Evolutionary conservation across 768 basidiomycete genomes (phyloP), one percentile per base, ranked within the genome.

Genomic region (Crassisporium funariophilum): DNA sequence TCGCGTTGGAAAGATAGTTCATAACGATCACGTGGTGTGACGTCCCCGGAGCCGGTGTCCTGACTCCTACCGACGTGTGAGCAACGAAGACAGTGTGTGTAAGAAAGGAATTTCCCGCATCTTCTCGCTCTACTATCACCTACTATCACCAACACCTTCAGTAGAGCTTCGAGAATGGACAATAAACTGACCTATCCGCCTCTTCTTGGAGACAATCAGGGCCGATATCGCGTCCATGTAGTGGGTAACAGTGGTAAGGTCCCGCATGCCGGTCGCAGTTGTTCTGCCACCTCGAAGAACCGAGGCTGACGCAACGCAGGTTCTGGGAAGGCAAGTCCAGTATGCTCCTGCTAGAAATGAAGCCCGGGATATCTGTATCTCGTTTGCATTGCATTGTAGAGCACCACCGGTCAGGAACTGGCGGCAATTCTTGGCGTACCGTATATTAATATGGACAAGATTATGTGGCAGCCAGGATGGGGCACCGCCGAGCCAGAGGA

Each of bases 381-480:
- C 5, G n/a, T 31, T 3, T 11, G 5, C 3, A 31, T 10, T 31
- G 10, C 10, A 11, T n/a, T 31, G 29, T 31, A 83, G 79, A 72
- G 71, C 43, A 83, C 82, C 1, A 66, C 80, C n/a, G 71, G 67
- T 0, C 41, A 52, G 3, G 68, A 68, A 37, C 70, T 84, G 10
- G 73, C 78, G 3, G 42, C 37, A 0, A 65, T 72, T 1, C 67
- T 85, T 17, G 59, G 63, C 17, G 52, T 83, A 13, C 76, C 78
- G 3, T 65, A 64, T 50, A 69, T 82, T 16, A 47, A 72, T 7
- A 63, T 84, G 42, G 82, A 85, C 49, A 44, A 22, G 35, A 41
- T 82, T 6, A 66, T 63, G 49, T 83, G 78, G 78, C 45, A 69
- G 23, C 80, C 82, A 4, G 74, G 69, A 4, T 83, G 81, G 80